These are phyloP conservation scores for Aspergillus clavatus DNA, from an alignment of 2,329 filamentous ascomycete genomes.

Conservation along the genomic window DNA sequence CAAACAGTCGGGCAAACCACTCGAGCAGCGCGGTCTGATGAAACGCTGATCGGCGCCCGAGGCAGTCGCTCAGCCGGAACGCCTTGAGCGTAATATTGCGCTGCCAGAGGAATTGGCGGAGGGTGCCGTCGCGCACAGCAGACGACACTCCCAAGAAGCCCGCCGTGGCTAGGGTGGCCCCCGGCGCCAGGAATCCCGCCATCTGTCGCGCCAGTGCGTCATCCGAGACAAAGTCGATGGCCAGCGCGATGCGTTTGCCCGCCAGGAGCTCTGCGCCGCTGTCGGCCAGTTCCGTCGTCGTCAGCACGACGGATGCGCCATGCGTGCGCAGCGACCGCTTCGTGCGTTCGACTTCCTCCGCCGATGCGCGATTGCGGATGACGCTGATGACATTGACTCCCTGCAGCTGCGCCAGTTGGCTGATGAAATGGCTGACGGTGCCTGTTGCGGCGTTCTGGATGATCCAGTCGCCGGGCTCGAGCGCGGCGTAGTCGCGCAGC, in stretches of 20 bases:
- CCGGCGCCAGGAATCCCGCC: not conserved
- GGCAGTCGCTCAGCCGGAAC: not conserved
- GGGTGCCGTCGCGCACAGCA: not conserved
- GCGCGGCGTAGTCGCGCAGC: not conserved
- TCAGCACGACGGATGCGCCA: conserved; percentile 1
- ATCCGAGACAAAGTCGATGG: not conserved
- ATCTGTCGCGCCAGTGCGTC: not conserved
- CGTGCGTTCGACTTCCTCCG: not conserved
- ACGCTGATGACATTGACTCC: not conserved
- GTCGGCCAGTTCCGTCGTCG: not conserved
- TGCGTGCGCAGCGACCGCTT: conserved; percentile 1
- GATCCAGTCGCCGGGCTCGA: conserved; percentile 5
- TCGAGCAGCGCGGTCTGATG: not conserved
- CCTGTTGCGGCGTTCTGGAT: conserved; percentile 2
- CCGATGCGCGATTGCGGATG: not conserved
- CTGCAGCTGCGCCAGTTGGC: not conserved
- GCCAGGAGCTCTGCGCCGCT: not conserved
- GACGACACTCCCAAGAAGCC: not conserved
- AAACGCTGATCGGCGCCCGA: not conserved
- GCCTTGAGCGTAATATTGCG: not conserved
- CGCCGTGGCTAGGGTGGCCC: not conserved
- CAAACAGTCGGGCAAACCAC: not conserved
- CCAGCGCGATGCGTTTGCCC: not conserved
- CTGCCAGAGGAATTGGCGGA: not conserved
- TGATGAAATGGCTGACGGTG: not conserved